Base-by-base conservation (phyloP, 1,284 basidiomycete species). In the Apiotrichum gamsii region DNA sequence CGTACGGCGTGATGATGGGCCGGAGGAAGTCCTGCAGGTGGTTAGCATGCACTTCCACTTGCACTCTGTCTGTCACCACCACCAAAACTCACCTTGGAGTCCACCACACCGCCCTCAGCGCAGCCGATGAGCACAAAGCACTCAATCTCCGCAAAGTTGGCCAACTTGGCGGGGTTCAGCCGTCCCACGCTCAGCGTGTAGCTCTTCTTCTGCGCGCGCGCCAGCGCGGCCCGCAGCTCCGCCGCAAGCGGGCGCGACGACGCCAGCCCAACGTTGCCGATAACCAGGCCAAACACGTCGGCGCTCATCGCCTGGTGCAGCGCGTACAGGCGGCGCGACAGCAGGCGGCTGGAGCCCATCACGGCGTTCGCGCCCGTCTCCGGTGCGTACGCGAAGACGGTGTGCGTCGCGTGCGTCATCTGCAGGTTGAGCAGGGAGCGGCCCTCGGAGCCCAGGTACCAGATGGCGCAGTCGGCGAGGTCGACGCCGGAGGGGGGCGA, bases 101-200 rank as follows among this genome's bases (percentile, higher is more conserved):
- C 89, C 15, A 95, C 80, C 31, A 97, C 69, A 41, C 87, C 90
- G 60, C 94, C 94, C 67, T 98, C 94, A 0, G 85, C 85, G 70
- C 94, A 98, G 1, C 93, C 93, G 1, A 96, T 85, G 48, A 97
- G 78, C 5, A 98, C 85, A 62, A 93, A 98, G 62, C 90, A 93
- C 65, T 97, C 94, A 42, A 99, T 85, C 69, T 97, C 93, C 61
- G 89, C 80, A 68, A 97, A 97, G 67, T 98, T 98, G 11, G 85
- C 94, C 28, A 99, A 77, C 65, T 98, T 98, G 15, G 91, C 82
- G 0, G 94, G 94, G 60, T 90, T 96, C 47, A 96, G 78, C 70
- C 96, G 91, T 25, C 95, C 95, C 0, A 98, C 94, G 40, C 84
- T 88, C 59, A 98, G 83, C 1, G 94, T 96, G 70, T 98, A 99